phyloP scores from a whole-genome alignment of 495 filamentous ascomycete species.

The Parathielavia hyrcaniae region DNA sequence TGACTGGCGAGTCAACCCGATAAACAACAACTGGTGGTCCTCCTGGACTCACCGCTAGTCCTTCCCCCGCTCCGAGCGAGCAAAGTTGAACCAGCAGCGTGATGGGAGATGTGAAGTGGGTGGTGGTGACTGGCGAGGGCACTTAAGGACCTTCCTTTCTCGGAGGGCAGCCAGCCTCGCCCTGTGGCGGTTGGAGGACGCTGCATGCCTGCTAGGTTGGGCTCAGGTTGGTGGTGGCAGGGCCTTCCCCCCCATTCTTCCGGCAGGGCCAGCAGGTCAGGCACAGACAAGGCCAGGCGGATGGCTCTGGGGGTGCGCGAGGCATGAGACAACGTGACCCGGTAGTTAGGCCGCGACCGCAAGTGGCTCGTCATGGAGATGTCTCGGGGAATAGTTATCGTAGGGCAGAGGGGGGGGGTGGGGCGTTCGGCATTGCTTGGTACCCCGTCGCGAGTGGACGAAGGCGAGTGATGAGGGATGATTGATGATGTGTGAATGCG shows the following conservation, averaged over 20 bases:
- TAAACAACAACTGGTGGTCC: not conserved
- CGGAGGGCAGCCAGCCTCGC: slow-evolving; percentile 10
- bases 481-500: not conserved
- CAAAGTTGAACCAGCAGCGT: not conserved
- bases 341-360: not conserved
- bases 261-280: not conserved
- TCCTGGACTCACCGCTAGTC: slow-evolving; percentile 15
- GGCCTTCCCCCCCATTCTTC: not conserved
- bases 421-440: slow-evolving; percentile 7
- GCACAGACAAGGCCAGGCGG: not conserved
- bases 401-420: slow-evolving; percentile 9
- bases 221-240: not conserved
- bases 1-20: not conserved
- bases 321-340: slow-evolving; percentile 5
- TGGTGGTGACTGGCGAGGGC: slow-evolving; percentile 2
- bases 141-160: slow-evolving; percentile 29
- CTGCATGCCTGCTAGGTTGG: not conserved
- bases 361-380: not conserved
- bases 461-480: no score
- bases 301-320: no score
- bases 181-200: not conserved
- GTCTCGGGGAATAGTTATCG: slow-evolving; percentile 10
- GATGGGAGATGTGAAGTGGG: slow-evolving; percentile 9
- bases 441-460: not conserved
- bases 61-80: not conserved